Conservation (phyloP, 1,139 yeast genomes). For the Magnusiomyces magnusii region DNA sequence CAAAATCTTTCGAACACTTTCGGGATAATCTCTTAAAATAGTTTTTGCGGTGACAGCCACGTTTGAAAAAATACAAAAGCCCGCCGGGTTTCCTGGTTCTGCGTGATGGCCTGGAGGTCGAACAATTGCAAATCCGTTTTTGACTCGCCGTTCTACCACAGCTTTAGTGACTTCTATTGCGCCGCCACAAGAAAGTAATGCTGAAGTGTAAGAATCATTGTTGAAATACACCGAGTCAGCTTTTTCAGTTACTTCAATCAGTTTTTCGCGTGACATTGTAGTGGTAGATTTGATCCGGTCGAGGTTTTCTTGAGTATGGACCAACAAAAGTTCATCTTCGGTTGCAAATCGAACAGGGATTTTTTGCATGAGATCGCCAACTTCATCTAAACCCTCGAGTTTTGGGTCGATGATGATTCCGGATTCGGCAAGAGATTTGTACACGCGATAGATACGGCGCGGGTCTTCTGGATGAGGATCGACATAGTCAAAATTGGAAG, state of each 20-base stretch:
- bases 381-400: constrained; percentile 68
- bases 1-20: constrained; percentile 72
- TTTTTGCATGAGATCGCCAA: constrained; percentile 84
- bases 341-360: constrained; percentile 89
- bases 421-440: constrained; percentile 88
- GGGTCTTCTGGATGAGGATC: constrained; percentile 99
- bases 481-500: constrained; percentile 85
- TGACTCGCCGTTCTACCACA: constrained; percentile 86
- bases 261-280: constrained; percentile 66
- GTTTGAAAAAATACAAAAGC: constrained; percentile 91
- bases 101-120: constrained; percentile 99
- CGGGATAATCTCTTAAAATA: constrained; percentile 76
- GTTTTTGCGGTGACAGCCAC: constrained; percentile 96
- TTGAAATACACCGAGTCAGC: constrained; percentile 96
- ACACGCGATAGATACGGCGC: constrained; percentile 86
- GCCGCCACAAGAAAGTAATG: constrained; percentile 93
- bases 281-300: constrained; percentile 69
- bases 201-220: constrained; percentile 82
- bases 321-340: constrained; percentile 75
- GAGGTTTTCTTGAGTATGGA: constrained; percentile 77
- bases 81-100: constrained; percentile 95
- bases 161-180: constrained; percentile 95
- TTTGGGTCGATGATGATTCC: constrained; percentile 81
- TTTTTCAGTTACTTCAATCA: constrained; percentile 75
- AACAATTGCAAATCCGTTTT: constrained; percentile 88